A percentile compares a stretch with the other conserved stretches of the same genome.
phyloP scores from a whole-genome alignment of 2,329 filamentous ascomycete genomes.

The Xylariaceae sp. region DNA sequence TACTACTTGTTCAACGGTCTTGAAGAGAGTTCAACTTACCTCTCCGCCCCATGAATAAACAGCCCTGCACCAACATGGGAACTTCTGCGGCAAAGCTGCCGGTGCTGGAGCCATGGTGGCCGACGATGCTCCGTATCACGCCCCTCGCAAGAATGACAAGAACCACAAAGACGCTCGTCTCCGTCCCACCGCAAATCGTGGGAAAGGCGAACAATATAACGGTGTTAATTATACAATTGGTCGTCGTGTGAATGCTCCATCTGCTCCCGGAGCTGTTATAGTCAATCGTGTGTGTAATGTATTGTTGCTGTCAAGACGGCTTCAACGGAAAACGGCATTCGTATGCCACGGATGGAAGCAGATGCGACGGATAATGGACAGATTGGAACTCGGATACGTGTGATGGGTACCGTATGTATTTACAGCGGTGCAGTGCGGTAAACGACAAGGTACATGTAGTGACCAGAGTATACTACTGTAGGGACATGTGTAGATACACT shows the following conservation, averaged over 20 bases:
- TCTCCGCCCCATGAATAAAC: conserved; percentile 94
- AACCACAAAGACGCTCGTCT: neutral
- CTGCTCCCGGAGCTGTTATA: too few species aligned
- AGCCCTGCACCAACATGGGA: conserved; percentile 88
- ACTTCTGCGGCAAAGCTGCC: conserved; percentile 67
- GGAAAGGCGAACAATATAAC: too few species aligned
- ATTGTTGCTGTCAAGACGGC: too few species aligned
- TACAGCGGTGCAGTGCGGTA: too few species aligned
- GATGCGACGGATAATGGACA: conserved; percentile 4
- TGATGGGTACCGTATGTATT: too few species aligned
- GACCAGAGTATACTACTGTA: too few species aligned
- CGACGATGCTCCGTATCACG: neutral
- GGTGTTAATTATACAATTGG: too few species aligned
- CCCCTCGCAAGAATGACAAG: conserved; percentile 10
- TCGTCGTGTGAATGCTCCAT: too few species aligned
- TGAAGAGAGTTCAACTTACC: conserved; percentile 38
- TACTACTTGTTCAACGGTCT: conserved; percentile 15
- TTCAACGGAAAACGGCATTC: neutral
- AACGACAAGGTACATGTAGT: too few species aligned
- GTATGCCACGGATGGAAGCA: conserved; percentile 2
- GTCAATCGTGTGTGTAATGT: too few species aligned
- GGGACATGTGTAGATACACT: too few species aligned
- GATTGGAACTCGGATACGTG: conserved; percentile 1
- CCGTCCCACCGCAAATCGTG: neutral
- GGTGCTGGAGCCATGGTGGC: conserved; percentile 53